These are phyloP conservation scores for Apophysomyces ossiformis DNA, from an alignment of 371 early-diverging fungal species.

Conservation along the genomic window DNA sequence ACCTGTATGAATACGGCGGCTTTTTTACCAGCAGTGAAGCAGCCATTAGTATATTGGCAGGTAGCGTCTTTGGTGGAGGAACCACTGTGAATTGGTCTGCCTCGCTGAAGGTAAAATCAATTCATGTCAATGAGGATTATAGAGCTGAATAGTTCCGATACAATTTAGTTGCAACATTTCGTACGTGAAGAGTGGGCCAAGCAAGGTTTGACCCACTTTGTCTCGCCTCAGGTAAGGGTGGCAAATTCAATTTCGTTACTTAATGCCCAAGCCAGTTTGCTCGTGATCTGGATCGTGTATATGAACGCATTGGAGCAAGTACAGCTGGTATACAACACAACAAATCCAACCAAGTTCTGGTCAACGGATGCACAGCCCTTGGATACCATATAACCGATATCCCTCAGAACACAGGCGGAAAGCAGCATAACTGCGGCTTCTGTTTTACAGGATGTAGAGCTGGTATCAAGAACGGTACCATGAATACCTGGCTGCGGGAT, in stretches of 20 bases:
- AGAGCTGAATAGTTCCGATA: not conserved
- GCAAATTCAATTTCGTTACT: not conserved
- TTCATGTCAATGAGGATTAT: not conserved
- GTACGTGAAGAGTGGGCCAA: constrained; percentile 80
- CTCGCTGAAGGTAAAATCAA: constrained; percentile 53
- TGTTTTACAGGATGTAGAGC: constrained; percentile 72
- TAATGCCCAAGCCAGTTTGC: constrained; percentile 25
- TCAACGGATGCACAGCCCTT: constrained; percentile 68
- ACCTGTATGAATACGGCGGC: constrained; percentile 58
- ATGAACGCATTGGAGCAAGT: constrained; percentile 60
- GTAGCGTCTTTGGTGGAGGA: constrained; percentile 74
- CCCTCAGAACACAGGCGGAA: constrained; percentile 64
- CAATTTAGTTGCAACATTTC: constrained; percentile 54
- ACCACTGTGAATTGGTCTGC: constrained; percentile 67
- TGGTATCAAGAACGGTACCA: constrained; percentile 70
- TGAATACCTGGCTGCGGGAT: constrained; percentile 70
- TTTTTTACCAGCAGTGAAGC: constrained; percentile 50
- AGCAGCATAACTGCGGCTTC: constrained; percentile 62
- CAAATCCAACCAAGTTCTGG: constrained; percentile 59
- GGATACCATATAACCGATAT: constrained; percentile 56
- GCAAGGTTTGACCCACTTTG: constrained; percentile 62
- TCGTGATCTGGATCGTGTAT: constrained; percentile 58
- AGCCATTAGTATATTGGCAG: constrained; percentile 58
- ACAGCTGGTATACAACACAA: constrained; percentile 65
- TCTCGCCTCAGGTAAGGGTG: constrained; percentile 40